phyloP scores from a whole-genome alignment of 2,329 filamentous ascomycete genomes.

The Penicillium verrucosum region DNA sequence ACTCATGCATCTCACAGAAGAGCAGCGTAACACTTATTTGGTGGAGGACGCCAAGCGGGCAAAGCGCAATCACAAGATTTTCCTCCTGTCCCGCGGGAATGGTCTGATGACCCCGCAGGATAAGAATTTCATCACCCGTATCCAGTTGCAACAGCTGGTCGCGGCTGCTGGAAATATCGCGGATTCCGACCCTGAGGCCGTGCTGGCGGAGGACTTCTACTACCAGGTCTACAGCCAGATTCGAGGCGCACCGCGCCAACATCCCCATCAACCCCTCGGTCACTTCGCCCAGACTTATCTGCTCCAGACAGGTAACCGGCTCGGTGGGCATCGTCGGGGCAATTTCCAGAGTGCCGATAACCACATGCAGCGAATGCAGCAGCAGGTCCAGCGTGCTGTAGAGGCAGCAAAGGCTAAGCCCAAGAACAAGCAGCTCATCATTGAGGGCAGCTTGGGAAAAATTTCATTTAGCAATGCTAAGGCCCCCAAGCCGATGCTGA shows the following conservation, averaged over 20 bases:
- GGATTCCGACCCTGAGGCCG: constrained; percentile 74
- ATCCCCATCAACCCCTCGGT: constrained; percentile 86
- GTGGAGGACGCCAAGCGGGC: constrained; percentile 91
- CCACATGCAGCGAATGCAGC: constrained; percentile 98
- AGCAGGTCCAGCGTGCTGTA: constrained; percentile 94
- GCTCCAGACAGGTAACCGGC: constrained; percentile 85
- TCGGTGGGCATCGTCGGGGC: constrained; percentile 65
- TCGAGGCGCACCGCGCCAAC: constrained; percentile 80
- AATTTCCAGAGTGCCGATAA: constrained; percentile 85
- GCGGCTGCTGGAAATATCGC: constrained; percentile 84
- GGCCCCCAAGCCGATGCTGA: constrained; percentile 89
- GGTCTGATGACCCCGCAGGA: constrained; percentile 98
- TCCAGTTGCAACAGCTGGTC: constrained; percentile 93
- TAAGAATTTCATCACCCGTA: constrained; percentile 98
- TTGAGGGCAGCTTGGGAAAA: constrained; percentile 93
- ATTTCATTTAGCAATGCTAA: constrained; percentile 99
- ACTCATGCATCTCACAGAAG: constrained; percentile 72
- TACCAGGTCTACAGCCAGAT: constrained; percentile 98
- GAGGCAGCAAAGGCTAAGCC: constrained; percentile 96
- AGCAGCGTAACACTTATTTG: constrained; percentile 78
- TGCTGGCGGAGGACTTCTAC: constrained; percentile 91
- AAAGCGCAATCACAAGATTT: constrained; percentile 98
- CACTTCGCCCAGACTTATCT: constrained; percentile 98
- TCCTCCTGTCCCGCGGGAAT: constrained; percentile 87
- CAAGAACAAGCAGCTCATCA: constrained; percentile 95